phyloP scores from a whole-genome alignment of 495 filamentous ascomycete genomes.

The Rostrohypoxylon terebratum region DNA sequence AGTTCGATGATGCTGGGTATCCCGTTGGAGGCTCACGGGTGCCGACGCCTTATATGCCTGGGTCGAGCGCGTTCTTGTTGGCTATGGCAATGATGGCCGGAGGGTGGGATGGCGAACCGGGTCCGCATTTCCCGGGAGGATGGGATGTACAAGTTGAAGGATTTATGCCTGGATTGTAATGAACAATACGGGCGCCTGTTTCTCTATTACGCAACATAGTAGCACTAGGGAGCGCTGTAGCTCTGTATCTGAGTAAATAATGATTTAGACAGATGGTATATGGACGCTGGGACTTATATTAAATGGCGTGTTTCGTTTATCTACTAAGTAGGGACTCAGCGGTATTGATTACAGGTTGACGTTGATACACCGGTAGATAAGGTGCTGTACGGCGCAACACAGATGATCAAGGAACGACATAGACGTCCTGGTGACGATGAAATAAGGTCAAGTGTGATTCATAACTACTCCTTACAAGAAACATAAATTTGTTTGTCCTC shows the following conservation, averaged over 20 bases:
- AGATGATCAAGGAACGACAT: background rate
- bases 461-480: background rate
- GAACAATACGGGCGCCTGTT: background rate
- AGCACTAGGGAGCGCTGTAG: too few species aligned
- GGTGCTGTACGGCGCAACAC: background rate
- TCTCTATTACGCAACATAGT: background rate
- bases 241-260: background rate
- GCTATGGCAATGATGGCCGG: conserved; percentile 68
- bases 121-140: conserved; percentile 56
- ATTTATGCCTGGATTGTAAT: conserved; percentile 53
- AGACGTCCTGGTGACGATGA: background rate
- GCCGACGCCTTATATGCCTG: conserved; percentile 68
- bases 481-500: background rate
- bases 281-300: background rate
- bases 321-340: too few species aligned
- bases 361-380: background rate
- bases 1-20: conserved; percentile 66
- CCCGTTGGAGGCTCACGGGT: conserved; percentile 63
- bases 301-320: background rate
- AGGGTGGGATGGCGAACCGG: conserved; percentile 62
- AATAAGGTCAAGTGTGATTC: background rate
- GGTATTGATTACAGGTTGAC: background rate
- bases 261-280: background rate
- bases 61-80: conserved; percentile 58
- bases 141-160: conserved; percentile 63